Evolutionary conservation across 768 basidiomycete species (phyloP).

Genomic region (Termitomyces sp.): DNA sequence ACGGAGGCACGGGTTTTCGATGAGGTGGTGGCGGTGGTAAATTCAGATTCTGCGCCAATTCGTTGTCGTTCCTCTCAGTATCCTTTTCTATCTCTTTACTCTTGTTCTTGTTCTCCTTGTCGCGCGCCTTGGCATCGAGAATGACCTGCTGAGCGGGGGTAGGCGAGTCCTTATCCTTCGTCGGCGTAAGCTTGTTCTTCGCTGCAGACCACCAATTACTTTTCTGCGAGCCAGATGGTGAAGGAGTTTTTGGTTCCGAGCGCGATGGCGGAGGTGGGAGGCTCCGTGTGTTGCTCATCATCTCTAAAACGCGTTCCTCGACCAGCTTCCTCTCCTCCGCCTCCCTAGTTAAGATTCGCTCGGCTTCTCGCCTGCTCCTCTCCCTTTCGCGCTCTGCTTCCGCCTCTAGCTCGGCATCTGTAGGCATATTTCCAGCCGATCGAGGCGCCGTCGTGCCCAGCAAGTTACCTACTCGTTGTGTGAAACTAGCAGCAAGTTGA

Average conservation of each 20-base stretch:
- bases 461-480: constrained; percentile 66
- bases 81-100: constrained; percentile 56
- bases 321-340: constrained; percentile 60
- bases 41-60: constrained; percentile 52
- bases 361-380: constrained; percentile 68
- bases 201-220: constrained; percentile 65
- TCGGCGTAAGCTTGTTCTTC: constrained; percentile 72
- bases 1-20: constrained; percentile 41
- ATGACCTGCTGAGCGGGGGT: constrained; percentile 85
- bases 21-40: constrained; percentile 33
- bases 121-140: constrained; percentile 61
- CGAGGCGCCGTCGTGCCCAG: constrained; percentile 48
- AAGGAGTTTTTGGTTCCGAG: constrained; percentile 54
- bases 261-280: constrained; percentile 58
- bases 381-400: constrained; percentile 78
- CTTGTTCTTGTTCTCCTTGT: constrained; percentile 49
- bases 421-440: constrained; percentile 36
- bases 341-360: constrained; percentile 67
- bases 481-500: constrained; percentile 67
- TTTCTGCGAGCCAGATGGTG: constrained; percentile 60
- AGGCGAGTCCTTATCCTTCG: constrained; percentile 66
- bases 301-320: constrained; percentile 73
- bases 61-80: constrained; percentile 55
- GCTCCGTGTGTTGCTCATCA: constrained; percentile 50
- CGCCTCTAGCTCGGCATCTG: constrained; percentile 78